These are phyloP conservation scores for Benincasa hispida DNA, from an alignment of 306 rosid species.

Conservation along the genomic window DNA sequence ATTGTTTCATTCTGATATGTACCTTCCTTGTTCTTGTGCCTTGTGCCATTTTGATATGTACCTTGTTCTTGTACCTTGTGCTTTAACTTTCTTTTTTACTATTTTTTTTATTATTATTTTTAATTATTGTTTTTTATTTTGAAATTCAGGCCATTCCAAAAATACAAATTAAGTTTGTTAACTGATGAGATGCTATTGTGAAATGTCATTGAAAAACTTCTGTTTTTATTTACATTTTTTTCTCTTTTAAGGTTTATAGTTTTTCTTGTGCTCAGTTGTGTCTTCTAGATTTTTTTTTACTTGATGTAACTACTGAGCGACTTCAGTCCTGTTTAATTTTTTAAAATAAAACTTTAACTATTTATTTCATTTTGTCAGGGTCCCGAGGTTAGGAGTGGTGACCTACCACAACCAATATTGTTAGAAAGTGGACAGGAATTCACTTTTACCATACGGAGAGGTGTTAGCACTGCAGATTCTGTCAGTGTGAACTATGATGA, in stretches of 20 bases:
- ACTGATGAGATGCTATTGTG: background rate
- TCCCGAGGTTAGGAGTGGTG: constrained; percentile 96
- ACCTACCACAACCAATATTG: constrained; percentile 63
- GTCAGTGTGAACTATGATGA: constrained; percentile 95
- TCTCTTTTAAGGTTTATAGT: background rate
- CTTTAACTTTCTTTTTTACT: background rate
- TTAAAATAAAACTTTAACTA: background rate
- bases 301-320: background rate
- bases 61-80: background rate
- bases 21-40: background rate
- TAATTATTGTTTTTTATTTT: background rate
- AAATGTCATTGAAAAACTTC: background rate
- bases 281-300: background rate
- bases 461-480: constrained; percentile 65
- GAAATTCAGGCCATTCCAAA: background rate
- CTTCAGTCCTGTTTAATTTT: background rate
- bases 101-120: no score
- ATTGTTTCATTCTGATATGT: background rate
- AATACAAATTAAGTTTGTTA: no score
- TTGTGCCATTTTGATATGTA: background rate
- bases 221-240: background rate
- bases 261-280: background rate
- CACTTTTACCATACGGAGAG: constrained; percentile 76
- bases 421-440: constrained; percentile 64
- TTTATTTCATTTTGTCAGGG: constrained; percentile 33